A percentile compares a stretch with the other conserved stretches of the same genome.
These are phyloP conservation scores for Schrenkiella parvula DNA, from an alignment of 345 rosid species.

Conservation along the genomic window DNA sequence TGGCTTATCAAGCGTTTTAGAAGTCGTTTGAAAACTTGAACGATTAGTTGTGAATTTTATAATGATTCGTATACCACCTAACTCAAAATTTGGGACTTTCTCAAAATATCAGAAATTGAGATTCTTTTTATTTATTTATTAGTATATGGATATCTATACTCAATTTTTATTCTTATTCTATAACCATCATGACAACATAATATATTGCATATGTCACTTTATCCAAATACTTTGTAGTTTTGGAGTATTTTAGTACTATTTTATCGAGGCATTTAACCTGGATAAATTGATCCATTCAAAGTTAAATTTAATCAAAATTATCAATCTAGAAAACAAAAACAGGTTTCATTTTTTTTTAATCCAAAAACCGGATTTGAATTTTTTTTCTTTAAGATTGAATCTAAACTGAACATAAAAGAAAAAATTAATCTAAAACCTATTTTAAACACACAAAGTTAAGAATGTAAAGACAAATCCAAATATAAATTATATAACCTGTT, in stretches of 20 bases:
- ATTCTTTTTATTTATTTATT: background rate
- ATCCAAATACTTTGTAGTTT: background rate
- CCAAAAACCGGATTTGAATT: no score
- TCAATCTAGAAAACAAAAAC: no score
- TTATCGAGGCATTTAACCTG: no score
- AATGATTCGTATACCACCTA: constrained; percentile 15
- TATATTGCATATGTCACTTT: constrained; percentile 6
- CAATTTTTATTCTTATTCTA: background rate
- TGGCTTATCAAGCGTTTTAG: constrained; percentile 14
- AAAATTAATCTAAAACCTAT: no score
- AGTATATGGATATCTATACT: background rate
- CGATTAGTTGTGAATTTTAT: background rate
- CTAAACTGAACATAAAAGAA: no score
- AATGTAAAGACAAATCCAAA: no score
- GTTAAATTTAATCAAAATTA: no score
- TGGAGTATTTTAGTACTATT: no score
- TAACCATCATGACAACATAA: background rate
- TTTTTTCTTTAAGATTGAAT: no score
- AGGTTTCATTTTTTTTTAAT: no score
- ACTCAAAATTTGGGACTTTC: constrained; percentile 17
- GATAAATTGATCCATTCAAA: background rate
- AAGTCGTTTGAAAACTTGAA: background rate
- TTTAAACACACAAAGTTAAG: no score
- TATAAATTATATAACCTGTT: no score
- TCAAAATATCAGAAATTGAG: constrained; percentile 4